These are phyloP conservation scores for Trichoderma asperellum DNA, from an alignment of 2,329 filamentous ascomycete genomes.

Conservation along the genomic window DNA sequence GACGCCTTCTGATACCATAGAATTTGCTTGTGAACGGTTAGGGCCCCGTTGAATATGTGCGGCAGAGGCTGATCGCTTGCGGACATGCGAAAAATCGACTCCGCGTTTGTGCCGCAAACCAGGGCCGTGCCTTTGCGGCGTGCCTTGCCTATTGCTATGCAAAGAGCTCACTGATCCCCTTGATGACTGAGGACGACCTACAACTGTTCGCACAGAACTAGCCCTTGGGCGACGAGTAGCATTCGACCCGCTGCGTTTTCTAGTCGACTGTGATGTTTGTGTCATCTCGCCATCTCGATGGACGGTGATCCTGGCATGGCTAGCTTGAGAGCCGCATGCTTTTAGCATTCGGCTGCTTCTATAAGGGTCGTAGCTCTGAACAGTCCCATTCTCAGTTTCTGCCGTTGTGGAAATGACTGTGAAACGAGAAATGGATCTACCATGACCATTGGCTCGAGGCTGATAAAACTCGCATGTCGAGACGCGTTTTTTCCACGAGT, in stretches of 20 bases:
- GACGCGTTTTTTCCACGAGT: constrained; percentile 61
- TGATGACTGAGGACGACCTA: constrained; percentile 41
- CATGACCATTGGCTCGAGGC: constrained; percentile 50
- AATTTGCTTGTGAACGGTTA: constrained; percentile 31
- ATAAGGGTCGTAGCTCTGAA: constrained; percentile 81
- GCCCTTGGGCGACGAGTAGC: constrained; percentile 38
- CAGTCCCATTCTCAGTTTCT: constrained; percentile 54
- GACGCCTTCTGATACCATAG: constrained; percentile 33
- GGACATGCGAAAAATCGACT: constrained; percentile 58
- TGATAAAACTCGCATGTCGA: constrained; percentile 65
- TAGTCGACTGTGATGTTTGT: constrained; percentile 37
- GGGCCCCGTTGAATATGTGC: constrained; percentile 30
- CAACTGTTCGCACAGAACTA: constrained; percentile 38
- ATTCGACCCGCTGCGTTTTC: constrained; percentile 44
- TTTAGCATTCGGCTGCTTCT: constrained; percentile 64
- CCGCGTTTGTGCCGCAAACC: constrained; percentile 55
- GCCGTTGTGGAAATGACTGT: constrained; percentile 67
- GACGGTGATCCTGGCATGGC: constrained; percentile 70
- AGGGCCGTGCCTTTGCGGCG: constrained; percentile 47
- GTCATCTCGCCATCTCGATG: constrained; percentile 56
- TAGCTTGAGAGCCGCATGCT: constrained; percentile 51
- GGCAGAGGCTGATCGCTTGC: constrained; percentile 45
- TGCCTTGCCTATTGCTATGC: constrained; percentile 50
- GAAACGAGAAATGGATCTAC: constrained; percentile 62
- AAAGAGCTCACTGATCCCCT: constrained; percentile 55